A percentile compares a stretch with the other conserved stretches of the same genome.
Evolutionary conservation across 148 eudicot species (phyloP).

Genomic region (Amaranthus palmeri): DNA sequence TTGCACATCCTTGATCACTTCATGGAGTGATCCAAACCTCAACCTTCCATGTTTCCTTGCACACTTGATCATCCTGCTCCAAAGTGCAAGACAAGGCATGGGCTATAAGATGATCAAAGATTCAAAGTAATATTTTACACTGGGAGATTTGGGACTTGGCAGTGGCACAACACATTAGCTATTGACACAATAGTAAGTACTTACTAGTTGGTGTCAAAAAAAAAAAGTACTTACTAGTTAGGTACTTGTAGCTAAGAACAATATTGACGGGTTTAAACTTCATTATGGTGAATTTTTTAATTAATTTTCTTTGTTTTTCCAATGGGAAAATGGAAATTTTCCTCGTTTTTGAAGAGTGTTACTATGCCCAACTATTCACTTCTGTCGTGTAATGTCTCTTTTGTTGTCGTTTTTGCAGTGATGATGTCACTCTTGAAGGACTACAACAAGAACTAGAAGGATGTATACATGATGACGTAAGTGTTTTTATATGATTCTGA

Average conservation of each 20-base stretch:
- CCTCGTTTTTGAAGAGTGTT: not conserved
- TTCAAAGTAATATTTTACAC: too few species aligned
- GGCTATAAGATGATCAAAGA: too few species aligned
- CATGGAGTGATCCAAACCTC: too few species aligned
- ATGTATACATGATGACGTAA: slow-evolving; percentile 82
- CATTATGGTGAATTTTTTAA: too few species aligned
- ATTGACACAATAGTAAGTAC: not conserved
- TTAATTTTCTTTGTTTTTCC: not conserved
- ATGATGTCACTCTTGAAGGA: slow-evolving; percentile 87
- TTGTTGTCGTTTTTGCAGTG: slow-evolving; percentile 36
- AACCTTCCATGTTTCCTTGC: too few species aligned
- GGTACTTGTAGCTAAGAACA: not conserved
- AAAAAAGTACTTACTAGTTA: not conserved
- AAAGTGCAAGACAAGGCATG: too few species aligned
- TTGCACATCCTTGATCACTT: too few species aligned
- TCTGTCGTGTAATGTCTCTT: slow-evolving; percentile 8
- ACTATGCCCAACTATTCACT: not conserved
- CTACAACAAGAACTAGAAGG: slow-evolving; percentile 91
- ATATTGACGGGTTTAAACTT: not conserved
- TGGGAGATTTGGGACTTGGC: too few species aligned
- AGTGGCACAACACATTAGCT: too few species aligned
- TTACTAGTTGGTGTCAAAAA: not conserved
- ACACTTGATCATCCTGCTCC: too few species aligned
- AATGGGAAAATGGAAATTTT: too few species aligned
- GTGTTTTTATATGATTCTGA: slow-evolving; percentile 8